phyloP scores from a whole-genome alignment of 2,329 filamentous ascomycete species.

The Cladosporium colombiae region DNA sequence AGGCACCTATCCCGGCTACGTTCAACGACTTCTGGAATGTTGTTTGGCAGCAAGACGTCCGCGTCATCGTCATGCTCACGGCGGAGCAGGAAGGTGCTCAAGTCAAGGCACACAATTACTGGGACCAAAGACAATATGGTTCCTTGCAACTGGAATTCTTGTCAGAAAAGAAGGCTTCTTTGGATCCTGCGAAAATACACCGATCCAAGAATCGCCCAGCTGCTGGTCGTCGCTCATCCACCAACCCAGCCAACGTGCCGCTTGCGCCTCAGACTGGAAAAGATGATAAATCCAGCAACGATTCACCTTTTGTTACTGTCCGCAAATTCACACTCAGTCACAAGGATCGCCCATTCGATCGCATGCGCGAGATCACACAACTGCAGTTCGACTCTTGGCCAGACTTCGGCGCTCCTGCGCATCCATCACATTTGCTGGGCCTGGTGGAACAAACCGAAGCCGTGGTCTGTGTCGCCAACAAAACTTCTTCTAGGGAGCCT shows the following conservation, averaged over 20 bases:
- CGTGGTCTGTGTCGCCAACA: constrained; percentile 54
- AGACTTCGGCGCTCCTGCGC: constrained; percentile 89
- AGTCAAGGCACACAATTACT: constrained; percentile 93
- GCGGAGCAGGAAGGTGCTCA: constrained; percentile 92
- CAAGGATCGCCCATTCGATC: constrained; percentile 73
- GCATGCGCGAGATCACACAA: constrained; percentile 90
- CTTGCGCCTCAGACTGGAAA: constrained; percentile 31
- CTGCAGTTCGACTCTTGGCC: constrained; percentile 96
- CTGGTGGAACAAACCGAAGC: constrained; percentile 89
- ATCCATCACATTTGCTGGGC: constrained; percentile 81
- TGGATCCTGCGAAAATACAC: constrained; percentile 63
- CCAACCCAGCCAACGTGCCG: constrained; percentile 31
- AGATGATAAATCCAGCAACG: constrained; percentile 39
- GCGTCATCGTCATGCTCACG: constrained; percentile 94
- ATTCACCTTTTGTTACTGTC: constrained; percentile 75
- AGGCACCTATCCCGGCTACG: constrained; percentile 88
- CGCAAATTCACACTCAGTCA: constrained; percentile 86
- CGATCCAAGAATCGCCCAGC: constrained; percentile 41
- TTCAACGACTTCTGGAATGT: constrained; percentile 98
- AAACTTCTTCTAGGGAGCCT: constrained; percentile 60
- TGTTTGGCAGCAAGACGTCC: constrained; percentile 93
- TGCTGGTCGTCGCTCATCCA: constrained; percentile 39
- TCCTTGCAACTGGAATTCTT: constrained; percentile 72
- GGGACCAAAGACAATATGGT: constrained; percentile 78
- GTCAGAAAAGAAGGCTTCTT: constrained; percentile 77